Evolutionary conservation across 1,284 basidiomycete genomes (phyloP).

Genomic region (Puccinia novopanici): DNA sequence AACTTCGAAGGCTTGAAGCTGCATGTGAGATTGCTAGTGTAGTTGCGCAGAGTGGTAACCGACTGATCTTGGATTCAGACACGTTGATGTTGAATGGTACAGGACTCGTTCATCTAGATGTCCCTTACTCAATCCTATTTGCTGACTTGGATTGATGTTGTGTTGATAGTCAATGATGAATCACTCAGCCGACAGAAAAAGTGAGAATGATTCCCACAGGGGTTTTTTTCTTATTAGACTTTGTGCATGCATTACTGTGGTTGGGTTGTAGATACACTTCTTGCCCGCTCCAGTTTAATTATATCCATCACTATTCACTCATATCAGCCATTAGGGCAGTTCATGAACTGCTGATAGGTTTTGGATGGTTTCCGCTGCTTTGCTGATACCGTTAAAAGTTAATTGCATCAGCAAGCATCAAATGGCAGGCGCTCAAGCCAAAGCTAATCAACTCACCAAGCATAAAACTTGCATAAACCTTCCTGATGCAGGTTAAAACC

Average conservation of each 20-base stretch:
- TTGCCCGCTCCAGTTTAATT: no score
- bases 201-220: not conserved
- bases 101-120: conserved; percentile 55
- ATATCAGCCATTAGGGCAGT: no score
- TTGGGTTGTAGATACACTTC: not conserved
- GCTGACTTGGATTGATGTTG: conserved; percentile 1
- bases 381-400: no score
- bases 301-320: no score
- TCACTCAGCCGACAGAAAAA: no score
- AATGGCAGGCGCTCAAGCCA: no score
- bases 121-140: not conserved
- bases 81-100: conserved; percentile 86
- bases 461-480: no score
- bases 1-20: conserved; percentile 90
- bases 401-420: no score
- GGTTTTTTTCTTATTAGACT: not conserved
- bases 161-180: not conserved
- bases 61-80: conserved; percentile 92
- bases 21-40: conserved; percentile 90
- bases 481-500: no score
- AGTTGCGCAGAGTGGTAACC: conserved; percentile 79
- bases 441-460: no score
- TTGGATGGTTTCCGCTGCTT: no score
- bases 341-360: no score
- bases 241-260: not conserved